phyloP scores from a whole-genome alignment of 2,329 filamentous ascomycete species.

The Didymella pomorum region DNA sequence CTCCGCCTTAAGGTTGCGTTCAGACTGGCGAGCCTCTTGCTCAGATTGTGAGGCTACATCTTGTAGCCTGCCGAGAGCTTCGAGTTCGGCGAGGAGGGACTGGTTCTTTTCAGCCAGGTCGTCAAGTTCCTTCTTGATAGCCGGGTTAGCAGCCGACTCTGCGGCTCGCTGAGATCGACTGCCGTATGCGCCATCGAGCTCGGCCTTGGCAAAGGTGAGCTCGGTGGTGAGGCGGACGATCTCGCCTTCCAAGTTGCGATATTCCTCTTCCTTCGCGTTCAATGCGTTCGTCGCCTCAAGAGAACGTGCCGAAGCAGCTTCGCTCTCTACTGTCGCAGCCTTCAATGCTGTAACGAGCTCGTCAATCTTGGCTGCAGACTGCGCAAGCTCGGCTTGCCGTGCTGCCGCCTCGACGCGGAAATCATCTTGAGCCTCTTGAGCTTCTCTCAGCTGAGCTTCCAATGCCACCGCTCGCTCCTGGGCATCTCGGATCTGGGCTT shows the following conservation, averaged over 20 bases:
- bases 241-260: conserved; percentile 64
- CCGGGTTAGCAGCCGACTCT: conserved; percentile 66
- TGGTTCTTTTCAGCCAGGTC: conserved; percentile 58
- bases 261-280: conserved; percentile 47
- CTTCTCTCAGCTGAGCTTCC: conserved; percentile 44
- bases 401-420: conserved; percentile 46
- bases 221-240: conserved; percentile 74
- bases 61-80: conserved; percentile 52
- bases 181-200: conserved; percentile 94
- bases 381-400: conserved; percentile 48
- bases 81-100: conserved; percentile 54
- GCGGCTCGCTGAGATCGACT: conserved; percentile 72
- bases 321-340: conserved; percentile 40
- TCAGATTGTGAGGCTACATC: conserved; percentile 48
- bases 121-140: conserved; percentile 67
- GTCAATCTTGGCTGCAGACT: conserved; percentile 45
- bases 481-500: conserved; percentile 44
- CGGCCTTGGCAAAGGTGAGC: conserved; percentile 87
- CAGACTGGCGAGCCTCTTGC: conserved; percentile 48
- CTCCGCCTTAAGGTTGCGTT: conserved; percentile 67
- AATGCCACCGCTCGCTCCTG: conserved; percentile 46
- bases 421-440: conserved; percentile 43
- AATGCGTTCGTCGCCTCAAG: conserved; percentile 40
- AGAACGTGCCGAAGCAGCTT: conserved; percentile 44
- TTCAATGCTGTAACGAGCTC: conserved; percentile 37